Base-by-base conservation (phyloP, 2,329 filamentous ascomycete genomes). In the Rutstroemia sp. region DNA sequence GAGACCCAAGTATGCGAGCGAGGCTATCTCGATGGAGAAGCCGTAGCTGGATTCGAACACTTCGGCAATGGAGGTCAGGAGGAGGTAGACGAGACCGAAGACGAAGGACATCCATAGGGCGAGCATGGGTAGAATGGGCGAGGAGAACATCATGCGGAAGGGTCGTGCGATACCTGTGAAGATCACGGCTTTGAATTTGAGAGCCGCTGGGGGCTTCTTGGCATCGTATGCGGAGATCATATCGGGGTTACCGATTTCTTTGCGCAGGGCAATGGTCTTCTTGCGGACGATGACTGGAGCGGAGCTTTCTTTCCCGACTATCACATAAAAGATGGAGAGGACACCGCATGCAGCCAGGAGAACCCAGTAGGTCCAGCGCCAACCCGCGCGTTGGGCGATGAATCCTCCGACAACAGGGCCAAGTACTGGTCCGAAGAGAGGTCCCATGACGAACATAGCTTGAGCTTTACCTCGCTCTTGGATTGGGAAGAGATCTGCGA, bases 401-500 rank as follows among this genome's bases (percentile, higher is more conserved):
- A 71, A 73, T 14, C 71, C 71, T 45, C 16, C 69, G 12, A 61
- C 61, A 6, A 70, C 62, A 6, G 69, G 69, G 6, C 69, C 61
- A 19, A 60, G 41, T 23, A 62, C 53, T 8, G 74, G 73, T 2
- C 71, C 71, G 18, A 69, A 59, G 21, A 70, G 66, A 9, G 74
- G 74, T 0, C 74, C 75, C 21, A 77, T 67, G 34, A 70, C 69
- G 55, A 74, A 79, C 9, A 66, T 71, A 1, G 77, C 74, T 80
- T 86, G 84, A 52, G 80, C 80, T 4, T 73, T 70, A 12, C 79
- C 82, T 39, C 83, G 76, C 61, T 80, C 75, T 63, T 83, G 79
- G 49, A 77, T 76, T 0, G 68, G 65, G 27, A 87, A 76, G 70
- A 88, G 75, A 66, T 89, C 86, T 30, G 82, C 80, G 37, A 89